Conservation (phyloP, 192 early-diverging fungal genomes). For the Backusella liffmaniae region DNA sequence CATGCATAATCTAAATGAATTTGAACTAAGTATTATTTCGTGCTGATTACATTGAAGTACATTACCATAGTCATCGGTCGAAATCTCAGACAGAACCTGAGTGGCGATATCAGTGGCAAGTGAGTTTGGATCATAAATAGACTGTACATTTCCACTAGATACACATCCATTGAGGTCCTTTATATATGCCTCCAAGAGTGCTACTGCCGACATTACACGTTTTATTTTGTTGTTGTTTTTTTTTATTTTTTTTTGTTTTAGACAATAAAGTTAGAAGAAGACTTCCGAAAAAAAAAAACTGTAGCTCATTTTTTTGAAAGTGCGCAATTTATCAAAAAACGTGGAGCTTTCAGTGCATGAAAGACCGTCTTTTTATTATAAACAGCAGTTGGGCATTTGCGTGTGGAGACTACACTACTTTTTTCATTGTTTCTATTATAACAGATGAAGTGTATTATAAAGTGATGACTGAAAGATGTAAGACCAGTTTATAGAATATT, state of each 20-base stretch:
- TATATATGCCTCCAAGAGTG: neutral
- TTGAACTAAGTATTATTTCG: neutral
- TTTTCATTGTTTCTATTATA: too few species aligned
- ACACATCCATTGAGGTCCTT: conserved; percentile 18
- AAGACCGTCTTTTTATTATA: too few species aligned
- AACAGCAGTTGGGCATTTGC: too few species aligned
- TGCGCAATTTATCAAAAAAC: too few species aligned
- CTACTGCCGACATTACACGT: conserved; percentile 14
- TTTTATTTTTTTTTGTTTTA: neutral
- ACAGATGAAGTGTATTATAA: too few species aligned
- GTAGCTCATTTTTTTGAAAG: too few species aligned
- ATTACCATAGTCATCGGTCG: conserved; percentile 30
- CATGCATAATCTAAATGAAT: conserved; percentile 41
- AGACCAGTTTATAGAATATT: too few species aligned
- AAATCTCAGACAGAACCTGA: conserved; percentile 18
- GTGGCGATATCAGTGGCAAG: conserved; percentile 25
- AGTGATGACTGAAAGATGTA: too few species aligned
- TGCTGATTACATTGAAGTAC: neutral
- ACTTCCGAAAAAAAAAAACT: too few species aligned
- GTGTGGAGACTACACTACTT: too few species aligned
- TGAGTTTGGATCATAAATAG: neutral
- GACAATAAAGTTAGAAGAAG: neutral
- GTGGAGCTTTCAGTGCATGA: too few species aligned
- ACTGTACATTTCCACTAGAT: neutral
- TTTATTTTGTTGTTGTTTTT: too few species aligned